A percentile compares a stretch with the other conserved stretches of the same genome.
phyloP scores from a whole-genome alignment of 1,139 yeast species.

The Kodamaea sp. region DNA sequence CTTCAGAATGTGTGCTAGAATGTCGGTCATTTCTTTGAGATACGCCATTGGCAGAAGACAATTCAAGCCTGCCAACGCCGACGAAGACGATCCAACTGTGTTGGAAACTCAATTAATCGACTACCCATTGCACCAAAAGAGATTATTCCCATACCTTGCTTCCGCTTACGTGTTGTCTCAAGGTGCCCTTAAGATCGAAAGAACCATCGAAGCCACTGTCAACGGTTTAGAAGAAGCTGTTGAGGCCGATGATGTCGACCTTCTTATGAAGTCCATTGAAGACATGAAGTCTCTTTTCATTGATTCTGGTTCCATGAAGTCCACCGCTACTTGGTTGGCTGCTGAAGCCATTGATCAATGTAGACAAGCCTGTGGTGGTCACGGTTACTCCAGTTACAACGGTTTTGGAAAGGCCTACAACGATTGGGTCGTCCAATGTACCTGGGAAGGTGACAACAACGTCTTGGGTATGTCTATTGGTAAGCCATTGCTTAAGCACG shows the following conservation, averaged over 20 bases:
- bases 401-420: conserved; percentile 51
- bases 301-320: conserved; percentile 51
- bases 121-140: conserved; percentile 50
- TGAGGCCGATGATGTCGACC: conserved; percentile 33
- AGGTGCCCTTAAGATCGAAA: conserved; percentile 42
- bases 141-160: conserved; percentile 49
- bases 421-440: conserved; percentile 54
- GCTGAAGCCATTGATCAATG: conserved; percentile 48
- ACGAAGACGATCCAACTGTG: conserved; percentile 10
- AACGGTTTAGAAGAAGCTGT: conserved; percentile 38
- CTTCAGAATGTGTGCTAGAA: conserved; percentile 43
- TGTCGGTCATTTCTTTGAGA: conserved; percentile 45
- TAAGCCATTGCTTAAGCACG: conserved; percentile 45
- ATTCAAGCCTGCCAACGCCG: conserved; percentile 34
- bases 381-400: conserved; percentile 49
- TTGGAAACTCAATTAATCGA: conserved; percentile 40
- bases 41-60: conserved; percentile 50
- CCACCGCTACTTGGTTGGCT: conserved; percentile 51
- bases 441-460: conserved; percentile 57
- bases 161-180: conserved; percentile 42
- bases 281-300: conserved; percentile 46
- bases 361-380: conserved; percentile 57
- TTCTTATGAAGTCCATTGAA: conserved; percentile 40
- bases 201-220: conserved; percentile 31
- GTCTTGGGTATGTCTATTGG: conserved; percentile 50